A percentile compares a stretch with the other conserved stretches of the same genome.
These are phyloP conservation scores for Ascochyta rabiei DNA, from an alignment of 2,329 filamentous ascomycete species.

Conservation along the genomic window DNA sequence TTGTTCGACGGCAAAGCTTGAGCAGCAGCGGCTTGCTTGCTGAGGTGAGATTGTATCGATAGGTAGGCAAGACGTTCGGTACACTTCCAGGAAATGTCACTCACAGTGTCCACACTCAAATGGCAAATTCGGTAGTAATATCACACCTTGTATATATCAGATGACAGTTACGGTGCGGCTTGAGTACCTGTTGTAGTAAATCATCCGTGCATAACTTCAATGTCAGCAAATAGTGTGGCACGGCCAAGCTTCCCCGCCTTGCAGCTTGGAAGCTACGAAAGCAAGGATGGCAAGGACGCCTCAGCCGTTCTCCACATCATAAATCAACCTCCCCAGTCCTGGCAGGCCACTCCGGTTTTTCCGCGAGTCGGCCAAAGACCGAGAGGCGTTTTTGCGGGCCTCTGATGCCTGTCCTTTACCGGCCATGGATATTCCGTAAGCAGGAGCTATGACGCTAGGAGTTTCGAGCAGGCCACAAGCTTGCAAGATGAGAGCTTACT, in stretches of 20 bases:
- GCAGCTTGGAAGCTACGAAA: constrained; percentile 18
- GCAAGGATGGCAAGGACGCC: constrained; percentile 26
- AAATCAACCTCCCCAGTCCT: constrained; percentile 22
- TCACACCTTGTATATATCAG: constrained; percentile 6
- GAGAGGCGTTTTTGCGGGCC: constrained; percentile 25
- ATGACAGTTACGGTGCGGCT: constrained; percentile 9
- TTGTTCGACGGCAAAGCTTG: neutral
- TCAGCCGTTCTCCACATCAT: constrained; percentile 31
- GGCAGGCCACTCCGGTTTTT: constrained; percentile 11
- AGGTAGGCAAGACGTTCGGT: neutral
- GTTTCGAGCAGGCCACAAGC: constrained; percentile 14
- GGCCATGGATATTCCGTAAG: constrained; percentile 1
- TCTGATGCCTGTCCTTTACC: constrained; percentile 2
- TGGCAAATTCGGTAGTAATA: neutral
- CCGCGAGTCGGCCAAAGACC: constrained; percentile 26
- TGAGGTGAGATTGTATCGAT: neutral
- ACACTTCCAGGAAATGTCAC: neutral
- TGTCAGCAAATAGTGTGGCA: constrained; percentile 20
- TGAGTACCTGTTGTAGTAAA: constrained; percentile 24
- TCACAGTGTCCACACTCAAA: neutral
- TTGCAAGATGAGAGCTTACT: constrained; percentile 8
- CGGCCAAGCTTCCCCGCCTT: constrained; percentile 32
- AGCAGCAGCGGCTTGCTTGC: neutral
- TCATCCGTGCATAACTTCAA: constrained; percentile 11
- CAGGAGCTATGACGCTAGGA: constrained; percentile 12